Evolutionary conservation across 1,139 yeast species (phyloP), one percentile per base, ranked within the genome.

Genomic region (Zhuliangozyma blackwelliae): DNA sequence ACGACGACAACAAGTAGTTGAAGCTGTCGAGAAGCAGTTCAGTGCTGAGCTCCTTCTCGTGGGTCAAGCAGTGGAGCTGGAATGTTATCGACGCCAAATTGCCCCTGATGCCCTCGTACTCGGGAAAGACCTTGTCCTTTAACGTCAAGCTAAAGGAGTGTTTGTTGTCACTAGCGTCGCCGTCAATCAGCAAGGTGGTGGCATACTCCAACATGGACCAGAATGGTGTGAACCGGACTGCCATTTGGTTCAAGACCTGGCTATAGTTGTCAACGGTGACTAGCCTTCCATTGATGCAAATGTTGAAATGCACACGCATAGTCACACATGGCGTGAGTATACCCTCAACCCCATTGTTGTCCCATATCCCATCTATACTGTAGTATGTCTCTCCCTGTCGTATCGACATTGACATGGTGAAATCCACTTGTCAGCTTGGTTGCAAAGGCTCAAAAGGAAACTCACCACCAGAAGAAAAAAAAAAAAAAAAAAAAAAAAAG

Each of bases 1-100:
- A 49, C 1, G 68, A 58, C 4, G 48, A 41, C 32, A 65, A 41
- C 34, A 60, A 47, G 38, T 65, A 63, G 38, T 66, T 58, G 27
- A 64, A 44, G n/a, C 52, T 50, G 7, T 43, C 42, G 10, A 50
- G 31, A n/a, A 61, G 28, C 3, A 47, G 40, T 7, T 40, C 37
- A 5, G 51, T 32, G 3, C 30, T 26, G 7, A 55, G 28, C 5
- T 33, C 32, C 1, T 37, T 25, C 6, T 34, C 33, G 12, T 21
- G 10, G 8, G 42, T 37, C 16, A 41, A 29, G 28, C 39, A 41
- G 10, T 23, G 19, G 11, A 42, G 25, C 16, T 25, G 16, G 12
- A 39, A 26, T 10, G 21, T n/a, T 13, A 25, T 11, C n/a, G 10
- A 25, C 27, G 10, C 11, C 27, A 25, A 25, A 6, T 25, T 25